Base-by-base conservation (phyloP, 768 basidiomycete species). In the Podaxis sp. region DNA sequence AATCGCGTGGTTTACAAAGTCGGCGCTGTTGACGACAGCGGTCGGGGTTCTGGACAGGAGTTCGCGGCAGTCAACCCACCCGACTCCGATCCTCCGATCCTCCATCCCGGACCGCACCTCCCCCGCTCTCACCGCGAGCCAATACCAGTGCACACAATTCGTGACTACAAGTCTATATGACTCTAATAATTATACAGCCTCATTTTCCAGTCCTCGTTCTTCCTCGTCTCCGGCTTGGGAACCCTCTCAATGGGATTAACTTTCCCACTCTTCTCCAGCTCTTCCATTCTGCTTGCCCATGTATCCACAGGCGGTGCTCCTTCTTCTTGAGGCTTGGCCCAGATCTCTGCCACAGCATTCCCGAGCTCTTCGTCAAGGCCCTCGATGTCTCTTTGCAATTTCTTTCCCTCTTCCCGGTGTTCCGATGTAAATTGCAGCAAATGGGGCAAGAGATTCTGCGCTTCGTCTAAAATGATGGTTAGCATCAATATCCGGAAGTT, bases 371-470 rank as follows among this genome's bases (percentile, higher is more conserved):
- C 66, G 64, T 87, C 82, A 63, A 96, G 89, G 0, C 74, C 72
- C 2, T 67, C 64, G 1, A 93, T 73, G 49, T 86, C 83, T 4
- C 74, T 68, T 71, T 96, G 93, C 61, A 97, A 74, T 1, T 74
- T 76, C 40, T 71, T 66, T 0, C 89, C 94, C 64, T 91, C 89
- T n/a, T 76, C 73, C 1, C 84, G 80, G 69, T 96, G 93, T 41
- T 83, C 84, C 4, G 79, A 63, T 0, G 88, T 85, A 61, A 92
- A 84, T 63, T 89, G 84, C 55, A 90, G 74, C 24, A 97, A 77
- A 70, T 94, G 90, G 3, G 93, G 92, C 9, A 96, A 75, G 24
- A 98, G 74, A 50, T 79, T 79, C 19, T 78, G 76, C 1, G 82
- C 82, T 67, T 96, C 94, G 54, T 76, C 94, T 96, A 61, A 51